Conservation (phyloP, 1,139 yeast genomes). For the Geotrichum macrosporum region DNA sequence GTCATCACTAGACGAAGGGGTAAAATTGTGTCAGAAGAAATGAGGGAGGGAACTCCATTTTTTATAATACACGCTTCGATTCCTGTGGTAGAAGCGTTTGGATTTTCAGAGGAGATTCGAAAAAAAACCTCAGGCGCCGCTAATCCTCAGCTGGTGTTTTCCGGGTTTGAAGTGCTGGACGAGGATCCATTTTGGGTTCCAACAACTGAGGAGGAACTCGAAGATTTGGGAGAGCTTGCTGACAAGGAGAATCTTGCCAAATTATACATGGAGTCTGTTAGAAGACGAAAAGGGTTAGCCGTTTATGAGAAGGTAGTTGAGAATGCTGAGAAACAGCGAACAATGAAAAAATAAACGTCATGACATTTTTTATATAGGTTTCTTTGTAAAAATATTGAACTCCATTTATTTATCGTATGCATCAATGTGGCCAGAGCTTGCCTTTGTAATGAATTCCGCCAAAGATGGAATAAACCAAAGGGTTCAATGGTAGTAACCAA, state of each 20-base stretch:
- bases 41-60: conserved; percentile 97
- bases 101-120: conserved; percentile 91
- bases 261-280: conserved; percentile 71
- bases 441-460: no score
- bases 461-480: no score
- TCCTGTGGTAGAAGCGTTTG: conserved; percentile 96
- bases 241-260: conserved; percentile 90
- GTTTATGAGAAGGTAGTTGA: conserved; percentile 86
- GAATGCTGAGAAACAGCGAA: conserved; percentile 91
- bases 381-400: no score
- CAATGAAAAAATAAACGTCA: conserved; percentile 36
- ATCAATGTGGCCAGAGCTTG: no score
- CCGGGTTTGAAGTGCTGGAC: conserved; percentile 76
- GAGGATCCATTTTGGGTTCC: conserved; percentile 99
- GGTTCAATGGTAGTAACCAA: no score
- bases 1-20: conserved; percentile 91
- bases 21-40: conserved; percentile 77
- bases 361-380: no score
- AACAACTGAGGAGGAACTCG: conserved; percentile 94
- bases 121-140: conserved; percentile 96
- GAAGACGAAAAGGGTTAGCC: conserved; percentile 84
- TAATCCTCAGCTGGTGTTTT: conserved; percentile 86
- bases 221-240: conserved; percentile 87
- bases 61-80: conserved; percentile 79
- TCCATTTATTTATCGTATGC: no score